Conservation (phyloP, 495 filamentous ascomycete genomes). For the Lophiostoma macrostomum region DNA sequence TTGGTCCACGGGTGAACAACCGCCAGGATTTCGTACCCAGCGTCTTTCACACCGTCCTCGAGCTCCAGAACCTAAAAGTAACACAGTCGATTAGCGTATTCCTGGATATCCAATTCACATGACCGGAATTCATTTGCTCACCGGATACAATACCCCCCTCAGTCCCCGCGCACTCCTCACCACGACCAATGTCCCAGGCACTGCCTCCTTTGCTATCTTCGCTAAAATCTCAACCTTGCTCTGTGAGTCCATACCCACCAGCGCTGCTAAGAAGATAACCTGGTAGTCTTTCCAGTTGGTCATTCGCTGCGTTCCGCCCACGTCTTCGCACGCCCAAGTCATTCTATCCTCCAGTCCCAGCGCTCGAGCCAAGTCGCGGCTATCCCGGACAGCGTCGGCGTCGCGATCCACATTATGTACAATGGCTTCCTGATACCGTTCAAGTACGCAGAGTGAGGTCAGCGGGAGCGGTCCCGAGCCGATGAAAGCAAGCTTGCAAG, state of each 20-base stretch:
- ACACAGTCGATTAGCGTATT: neutral
- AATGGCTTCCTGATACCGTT: slow-evolving; percentile 6
- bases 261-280: slow-evolving; percentile 48
- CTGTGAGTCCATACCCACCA: slow-evolving; percentile 43
- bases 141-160: slow-evolving; percentile 48
- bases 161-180: slow-evolving; percentile 45
- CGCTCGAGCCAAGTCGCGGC: slow-evolving; percentile 16
- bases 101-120: neutral
- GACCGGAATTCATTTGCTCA: slow-evolving; percentile 20
- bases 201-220: slow-evolving; percentile 39
- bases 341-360: slow-evolving; percentile 12
- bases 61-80: slow-evolving; percentile 33
- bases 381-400: slow-evolving; percentile 36
- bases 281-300: slow-evolving; percentile 36
- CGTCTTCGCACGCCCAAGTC: slow-evolving; percentile 30
- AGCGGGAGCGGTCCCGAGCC: slow-evolving; percentile 48
- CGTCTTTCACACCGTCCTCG: slow-evolving; percentile 11
- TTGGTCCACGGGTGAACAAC: slow-evolving; percentile 45
- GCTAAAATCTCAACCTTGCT: slow-evolving; percentile 41
- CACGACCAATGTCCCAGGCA: slow-evolving; percentile 41
- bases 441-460: slow-evolving; percentile 40
- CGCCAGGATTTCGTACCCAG: slow-evolving; percentile 37
- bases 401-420: slow-evolving; percentile 43
- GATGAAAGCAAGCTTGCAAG: slow-evolving; percentile 38
- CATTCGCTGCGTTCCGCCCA: slow-evolving; percentile 3